Evolutionary conservation across 2,329 filamentous ascomycete species (phyloP).

Genomic region (Diaporthe ampelina): DNA sequence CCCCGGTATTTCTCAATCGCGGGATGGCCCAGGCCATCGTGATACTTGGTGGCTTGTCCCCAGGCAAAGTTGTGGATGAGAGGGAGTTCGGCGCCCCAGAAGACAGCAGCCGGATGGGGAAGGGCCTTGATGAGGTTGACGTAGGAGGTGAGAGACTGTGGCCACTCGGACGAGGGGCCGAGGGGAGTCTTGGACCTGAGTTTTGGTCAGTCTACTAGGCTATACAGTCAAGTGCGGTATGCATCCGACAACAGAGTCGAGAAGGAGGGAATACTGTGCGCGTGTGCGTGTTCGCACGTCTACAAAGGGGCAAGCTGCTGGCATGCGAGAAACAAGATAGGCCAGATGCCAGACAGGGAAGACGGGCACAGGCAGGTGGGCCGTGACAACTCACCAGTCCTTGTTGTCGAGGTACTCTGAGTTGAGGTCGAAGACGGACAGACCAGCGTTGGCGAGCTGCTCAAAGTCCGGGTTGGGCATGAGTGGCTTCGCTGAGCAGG

Average conservation of each 20-base stretch:
- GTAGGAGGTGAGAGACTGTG: constrained; percentile 15
- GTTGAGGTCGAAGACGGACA: constrained; percentile 36
- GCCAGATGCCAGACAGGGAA: too few relatives aligned
- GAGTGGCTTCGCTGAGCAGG: constrained; percentile 7
- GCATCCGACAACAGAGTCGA: not conserved
- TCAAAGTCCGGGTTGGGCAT: constrained; percentile 27
- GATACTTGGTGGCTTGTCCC: not conserved
- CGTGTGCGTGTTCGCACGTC: not conserved
- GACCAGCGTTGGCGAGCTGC: constrained; percentile 32
- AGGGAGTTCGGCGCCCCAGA: constrained; percentile 25
- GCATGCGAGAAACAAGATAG: too few relatives aligned
- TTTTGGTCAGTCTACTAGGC: not conserved
- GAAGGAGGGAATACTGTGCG: too few relatives aligned
- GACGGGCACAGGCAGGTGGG: not conserved
- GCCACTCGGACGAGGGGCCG: not conserved
- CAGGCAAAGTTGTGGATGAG: constrained; percentile 27
- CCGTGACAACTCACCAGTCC: constrained; percentile 18
- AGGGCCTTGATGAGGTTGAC: constrained; percentile 23
- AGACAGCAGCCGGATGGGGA: constrained; percentile 30
- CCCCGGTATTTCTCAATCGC: not conserved
- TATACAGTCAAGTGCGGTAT: too few relatives aligned
- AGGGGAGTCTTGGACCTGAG: constrained; percentile 23
- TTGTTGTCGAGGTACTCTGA: constrained; percentile 16
- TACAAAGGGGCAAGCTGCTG: not conserved
- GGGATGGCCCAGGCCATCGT: constrained; percentile 17